Percentiles rank a stretch among this genome's conserved stretches.
phyloP scores from a whole-genome alignment of 2,329 filamentous ascomycete genomes.

The Phoma sp. region DNA sequence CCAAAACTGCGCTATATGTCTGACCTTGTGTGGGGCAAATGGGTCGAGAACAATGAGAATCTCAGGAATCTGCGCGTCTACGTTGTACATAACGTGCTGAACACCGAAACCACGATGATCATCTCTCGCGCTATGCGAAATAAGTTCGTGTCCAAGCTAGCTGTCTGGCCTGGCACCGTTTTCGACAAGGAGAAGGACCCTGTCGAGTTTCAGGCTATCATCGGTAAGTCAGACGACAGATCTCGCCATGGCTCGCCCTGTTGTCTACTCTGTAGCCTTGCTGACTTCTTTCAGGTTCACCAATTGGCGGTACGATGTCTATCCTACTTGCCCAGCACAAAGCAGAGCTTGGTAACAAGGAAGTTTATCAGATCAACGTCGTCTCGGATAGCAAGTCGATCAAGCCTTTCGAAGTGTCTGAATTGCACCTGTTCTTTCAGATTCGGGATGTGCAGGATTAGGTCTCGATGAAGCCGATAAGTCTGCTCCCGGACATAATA shows the following conservation, averaged over 20 bases:
- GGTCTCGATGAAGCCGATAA: conserved; percentile 1
- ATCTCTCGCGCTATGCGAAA: conserved; percentile 25
- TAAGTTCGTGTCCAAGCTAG: neutral
- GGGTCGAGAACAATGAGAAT: conserved; percentile 22
- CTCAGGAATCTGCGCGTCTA: conserved; percentile 29
- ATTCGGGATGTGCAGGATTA: conserved; percentile 19
- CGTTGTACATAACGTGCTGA: conserved; percentile 20
- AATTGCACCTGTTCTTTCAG: conserved; percentile 24
- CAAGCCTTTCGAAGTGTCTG: neutral
- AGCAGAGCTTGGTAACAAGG: conserved; percentile 25
- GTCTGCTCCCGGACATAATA: conserved; percentile 7
- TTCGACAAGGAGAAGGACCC: conserved; percentile 21
- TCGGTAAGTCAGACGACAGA: conserved; percentile 19
- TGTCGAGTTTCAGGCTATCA: conserved; percentile 24
- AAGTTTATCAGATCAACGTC: conserved; percentile 19
- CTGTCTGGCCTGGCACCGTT: conserved; percentile 24
- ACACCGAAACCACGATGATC: conserved; percentile 21
- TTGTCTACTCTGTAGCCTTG: neutral
- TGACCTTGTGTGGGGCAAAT: conserved; percentile 33
- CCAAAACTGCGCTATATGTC: conserved; percentile 23
- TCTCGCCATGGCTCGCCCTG: neutral
- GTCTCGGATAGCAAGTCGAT: conserved; percentile 8
- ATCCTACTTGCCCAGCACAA: conserved; percentile 26
- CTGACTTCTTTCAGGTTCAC: conserved; percentile 19
- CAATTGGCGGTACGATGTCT: conserved; percentile 26